Evolutionary conservation across 805 yeast genomes (phyloP), one percentile per base, ranked within the genome.

Genomic region (Kuraishia cidri): DNA sequence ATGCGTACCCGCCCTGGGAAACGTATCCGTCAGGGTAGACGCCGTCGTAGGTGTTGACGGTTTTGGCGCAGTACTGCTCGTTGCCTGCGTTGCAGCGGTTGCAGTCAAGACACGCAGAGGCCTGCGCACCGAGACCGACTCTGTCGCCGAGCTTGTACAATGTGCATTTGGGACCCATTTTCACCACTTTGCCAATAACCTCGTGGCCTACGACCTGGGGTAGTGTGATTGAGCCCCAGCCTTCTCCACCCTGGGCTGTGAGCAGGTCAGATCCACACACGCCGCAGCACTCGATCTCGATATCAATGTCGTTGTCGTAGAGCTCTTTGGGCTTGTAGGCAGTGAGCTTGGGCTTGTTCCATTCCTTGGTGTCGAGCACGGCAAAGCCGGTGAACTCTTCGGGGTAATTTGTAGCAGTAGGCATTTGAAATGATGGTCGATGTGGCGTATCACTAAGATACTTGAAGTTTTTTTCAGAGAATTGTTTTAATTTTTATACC

Each of bases 181-280:
- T 53, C 35, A 59, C 57, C 11, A 59, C 56, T 31, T 56, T 56
- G 26, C 70, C 70, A 19, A 64, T 45, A 42, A 64, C 59, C 45
- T 64, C 70, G 46, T 64, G 70, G 24, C 70, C 70, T n/a, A 73
- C 79, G 40, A 69, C 62, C 46, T 63, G 66, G 11, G 69, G 58
- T 36, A 50, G 39, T 14, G 53, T 47, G 43, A 44, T 44, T 24
- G 53, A 43, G 32, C 60, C 66, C 81, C 81, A 75, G 33, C 58
- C 61, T n/a, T n/a, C n/a, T n/a, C n/a, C n/a, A 40, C 72, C 77
- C 35, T 56, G 53, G 27, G 72, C 62, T 18, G 70, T 62, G 54
- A 69, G 69, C 28, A 71, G 48, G 45, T 79, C 85, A 21, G 75
- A 66, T 13, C 84, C 87, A 58, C 87, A 79, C 8, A 79, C 60